Conservation (phyloP, 2,329 filamentous ascomycete genomes). For the Xylaria sp. region DNA sequence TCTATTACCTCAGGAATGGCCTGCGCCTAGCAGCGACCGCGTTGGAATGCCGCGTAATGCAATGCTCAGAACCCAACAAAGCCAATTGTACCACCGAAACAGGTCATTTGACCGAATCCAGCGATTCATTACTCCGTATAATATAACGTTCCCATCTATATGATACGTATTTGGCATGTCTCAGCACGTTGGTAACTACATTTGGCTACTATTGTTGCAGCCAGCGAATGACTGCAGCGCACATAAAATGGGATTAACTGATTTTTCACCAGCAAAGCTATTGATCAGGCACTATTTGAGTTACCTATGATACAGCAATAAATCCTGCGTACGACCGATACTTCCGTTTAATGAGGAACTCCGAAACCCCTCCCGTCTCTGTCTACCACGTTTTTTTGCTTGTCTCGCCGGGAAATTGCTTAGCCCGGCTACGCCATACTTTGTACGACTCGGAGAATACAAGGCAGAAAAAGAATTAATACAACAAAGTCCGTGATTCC, state of each 20-base stretch:
- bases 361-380: slow-evolving; percentile 37
- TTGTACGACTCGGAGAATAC: slow-evolving; percentile 29
- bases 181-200: slow-evolving; percentile 27
- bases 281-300: slow-evolving; percentile 16
- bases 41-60: slow-evolving; percentile 20
- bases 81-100: slow-evolving; percentile 28
- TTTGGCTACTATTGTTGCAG: not conserved
- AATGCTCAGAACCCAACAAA: slow-evolving; percentile 23
- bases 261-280: slow-evolving; percentile 9
- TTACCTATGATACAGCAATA: slow-evolving; percentile 12
- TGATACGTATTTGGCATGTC: slow-evolving; percentile 36
- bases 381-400: slow-evolving; percentile 29
- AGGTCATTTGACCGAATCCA: slow-evolving; percentile 18
- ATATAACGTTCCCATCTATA: not conserved
- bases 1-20: not conserved
- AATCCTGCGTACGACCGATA: slow-evolving; percentile 15
- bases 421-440: slow-evolving; percentile 24
- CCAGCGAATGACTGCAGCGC: not conserved
- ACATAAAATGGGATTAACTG: not conserved
- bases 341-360: slow-evolving; percentile 35
- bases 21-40: not conserved
- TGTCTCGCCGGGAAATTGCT: slow-evolving; percentile 34
- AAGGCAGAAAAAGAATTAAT: slow-evolving; percentile 16
- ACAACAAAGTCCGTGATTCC: slow-evolving; percentile 14
- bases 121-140: not conserved